These are phyloP conservation scores for Fusarium denticulatum DNA, from an alignment of 2,329 filamentous ascomycete species.

Conservation along the genomic window DNA sequence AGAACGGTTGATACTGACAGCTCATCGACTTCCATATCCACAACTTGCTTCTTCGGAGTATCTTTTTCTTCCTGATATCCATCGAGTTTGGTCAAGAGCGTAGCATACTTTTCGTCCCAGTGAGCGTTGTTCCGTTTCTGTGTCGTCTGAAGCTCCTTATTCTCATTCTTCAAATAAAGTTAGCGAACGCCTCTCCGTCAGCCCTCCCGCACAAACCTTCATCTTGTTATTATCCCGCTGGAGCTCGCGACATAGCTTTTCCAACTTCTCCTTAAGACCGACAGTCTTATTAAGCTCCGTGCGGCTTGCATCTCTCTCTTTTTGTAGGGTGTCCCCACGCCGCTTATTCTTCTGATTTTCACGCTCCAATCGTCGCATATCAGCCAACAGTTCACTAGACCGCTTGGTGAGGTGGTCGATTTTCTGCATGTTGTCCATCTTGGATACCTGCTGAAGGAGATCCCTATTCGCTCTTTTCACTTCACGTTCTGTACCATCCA, in stretches of 20 bases:
- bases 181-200: slow-evolving; percentile 29
- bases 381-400: slow-evolving; percentile 88
- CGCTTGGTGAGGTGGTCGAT: slow-evolving; percentile 91
- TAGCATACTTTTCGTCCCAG: slow-evolving; percentile 86
- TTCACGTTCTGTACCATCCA: slow-evolving; percentile 76
- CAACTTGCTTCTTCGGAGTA: slow-evolving; percentile 79
- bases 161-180: slow-evolving; percentile 74
- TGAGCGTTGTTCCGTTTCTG: slow-evolving; percentile 84
- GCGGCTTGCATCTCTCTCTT: slow-evolving; percentile 91
- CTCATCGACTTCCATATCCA: slow-evolving; percentile 90
- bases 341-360: slow-evolving; percentile 98
- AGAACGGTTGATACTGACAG: slow-evolving; percentile 65
- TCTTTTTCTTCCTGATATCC: slow-evolving; percentile 89
- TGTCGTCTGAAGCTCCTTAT: slow-evolving; percentile 87
- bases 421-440: slow-evolving; percentile 91
- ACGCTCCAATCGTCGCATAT: slow-evolving; percentile 95
- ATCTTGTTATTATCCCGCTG: slow-evolving; percentile 98
- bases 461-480: slow-evolving; percentile 95
- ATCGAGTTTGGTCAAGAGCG: slow-evolving; percentile 84
- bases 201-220: slow-evolving; percentile 70
- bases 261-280: slow-evolving; percentile 92
- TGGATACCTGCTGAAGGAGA: slow-evolving; percentile 85
- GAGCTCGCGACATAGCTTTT: slow-evolving; percentile 93
- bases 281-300: slow-evolving; percentile 91
- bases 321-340: slow-evolving; percentile 90